These are phyloP conservation scores for Kwoniella sp. DNA, from an alignment of 768 basidiomycete species.

Conservation along the genomic window DNA sequence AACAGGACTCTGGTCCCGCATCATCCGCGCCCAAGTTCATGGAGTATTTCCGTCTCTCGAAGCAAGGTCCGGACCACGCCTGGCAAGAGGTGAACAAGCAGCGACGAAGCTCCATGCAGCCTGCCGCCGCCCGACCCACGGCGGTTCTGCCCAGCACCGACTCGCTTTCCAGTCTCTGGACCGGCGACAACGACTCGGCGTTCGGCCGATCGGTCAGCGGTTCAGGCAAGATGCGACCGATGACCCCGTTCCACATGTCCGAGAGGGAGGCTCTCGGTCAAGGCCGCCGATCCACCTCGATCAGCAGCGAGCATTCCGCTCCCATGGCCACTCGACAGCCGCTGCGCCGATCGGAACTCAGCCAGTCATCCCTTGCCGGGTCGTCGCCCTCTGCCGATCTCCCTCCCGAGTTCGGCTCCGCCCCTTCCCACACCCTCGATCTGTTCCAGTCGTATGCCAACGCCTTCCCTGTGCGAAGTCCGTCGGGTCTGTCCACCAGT, in stretches of 20 bases:
- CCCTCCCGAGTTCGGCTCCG: conserved; percentile 37
- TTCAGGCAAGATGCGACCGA: conserved; percentile 18
- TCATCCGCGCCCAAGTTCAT: conserved; percentile 35
- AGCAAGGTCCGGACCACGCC: conserved; percentile 37
- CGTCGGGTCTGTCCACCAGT: conserved; percentile 18
- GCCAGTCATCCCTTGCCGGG: conserved; percentile 28
- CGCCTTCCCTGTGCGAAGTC: conserved; percentile 31
- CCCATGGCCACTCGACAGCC: conserved; percentile 22
- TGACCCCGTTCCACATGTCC: conserved; percentile 21
- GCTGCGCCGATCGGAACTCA: conserved; percentile 31
- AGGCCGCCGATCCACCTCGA: conserved; percentile 17
- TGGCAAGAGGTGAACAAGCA: conserved; percentile 36
- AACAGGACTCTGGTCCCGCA: conserved; percentile 20
- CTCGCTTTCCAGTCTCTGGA: conserved; percentile 29
- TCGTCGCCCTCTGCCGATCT: conserved; percentile 13
- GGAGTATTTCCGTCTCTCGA: conserved; percentile 37
- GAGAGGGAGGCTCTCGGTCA: conserved; percentile 13
- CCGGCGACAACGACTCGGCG: conserved; percentile 15
- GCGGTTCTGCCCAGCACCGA: conserved; percentile 24
- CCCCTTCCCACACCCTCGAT: conserved; percentile 30
- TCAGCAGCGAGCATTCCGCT: conserved; percentile 13
- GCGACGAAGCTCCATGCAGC: conserved; percentile 32
- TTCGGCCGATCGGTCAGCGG: conserved; percentile 26
- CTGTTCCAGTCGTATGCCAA: conserved; percentile 32
- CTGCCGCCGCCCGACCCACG: conserved; percentile 12